These are phyloP conservation scores for Cornus suecica DNA, from an alignment of 148 eudicot genomes.

Conservation along the genomic window DNA sequence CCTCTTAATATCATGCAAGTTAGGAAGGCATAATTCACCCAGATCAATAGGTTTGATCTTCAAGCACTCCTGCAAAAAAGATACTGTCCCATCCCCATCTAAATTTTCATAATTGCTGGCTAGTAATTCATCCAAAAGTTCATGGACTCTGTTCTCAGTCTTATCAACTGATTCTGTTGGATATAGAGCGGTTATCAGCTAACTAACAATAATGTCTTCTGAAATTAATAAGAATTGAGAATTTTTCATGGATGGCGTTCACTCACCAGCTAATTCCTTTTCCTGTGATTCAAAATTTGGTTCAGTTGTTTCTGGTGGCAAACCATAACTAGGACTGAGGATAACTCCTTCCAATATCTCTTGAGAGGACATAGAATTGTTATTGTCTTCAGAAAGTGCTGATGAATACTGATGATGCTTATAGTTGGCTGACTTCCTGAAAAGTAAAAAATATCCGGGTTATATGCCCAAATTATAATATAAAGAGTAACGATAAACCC, in stretches of 20 bases:
- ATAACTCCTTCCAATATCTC: constrained; percentile 30
- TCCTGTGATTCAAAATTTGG: constrained; percentile 19
- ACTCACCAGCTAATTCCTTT: constrained; percentile 41
- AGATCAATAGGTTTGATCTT: constrained; percentile 53
- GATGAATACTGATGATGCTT: constrained; percentile 38
- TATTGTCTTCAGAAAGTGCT: constrained; percentile 27
- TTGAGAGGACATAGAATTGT: constrained; percentile 36
- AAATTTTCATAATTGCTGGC: constrained; percentile 36
- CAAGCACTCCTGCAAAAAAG: constrained; percentile 48
- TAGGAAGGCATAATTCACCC: constrained; percentile 40
- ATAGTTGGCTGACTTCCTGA: constrained; percentile 54
- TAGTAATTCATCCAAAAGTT: constrained; percentile 44
- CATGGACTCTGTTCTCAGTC: constrained; percentile 20
- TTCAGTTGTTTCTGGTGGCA: constrained; percentile 28
- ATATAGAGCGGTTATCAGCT: constrained; percentile 5
- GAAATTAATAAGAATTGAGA: background rate
- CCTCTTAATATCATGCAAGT: constrained; percentile 31
- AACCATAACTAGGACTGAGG: constrained; percentile 16
- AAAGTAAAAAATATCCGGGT: constrained; percentile 7
- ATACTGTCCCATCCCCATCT: constrained; percentile 42
- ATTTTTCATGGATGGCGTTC: background rate
- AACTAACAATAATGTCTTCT: background rate
- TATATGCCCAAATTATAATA: background rate
- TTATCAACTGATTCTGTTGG: constrained; percentile 32
- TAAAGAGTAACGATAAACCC: background rate